Conservation (phyloP, 2,329 filamentous ascomycete genomes). For the Diaporthe batatas region DNA sequence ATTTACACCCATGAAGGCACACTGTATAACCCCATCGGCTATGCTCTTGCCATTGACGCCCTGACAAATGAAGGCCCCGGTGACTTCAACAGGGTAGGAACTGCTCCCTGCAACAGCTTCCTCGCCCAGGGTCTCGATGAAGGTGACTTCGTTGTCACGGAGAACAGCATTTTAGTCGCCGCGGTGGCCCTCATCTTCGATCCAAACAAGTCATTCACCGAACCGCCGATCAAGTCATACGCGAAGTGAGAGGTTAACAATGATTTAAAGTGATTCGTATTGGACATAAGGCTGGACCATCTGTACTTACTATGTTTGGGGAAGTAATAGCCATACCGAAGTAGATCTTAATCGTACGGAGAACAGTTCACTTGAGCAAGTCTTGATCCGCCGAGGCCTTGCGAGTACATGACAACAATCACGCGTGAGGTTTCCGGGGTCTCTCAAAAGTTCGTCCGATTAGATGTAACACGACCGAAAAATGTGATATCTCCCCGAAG, state of each 20-base stretch:
- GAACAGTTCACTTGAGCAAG: not conserved
- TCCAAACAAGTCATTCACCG: not conserved
- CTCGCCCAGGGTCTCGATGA: slow-evolving; percentile 6
- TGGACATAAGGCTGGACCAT: not conserved
- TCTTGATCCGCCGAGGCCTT: not conserved
- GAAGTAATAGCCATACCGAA: not conserved
- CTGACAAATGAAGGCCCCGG: slow-evolving; percentile 51
- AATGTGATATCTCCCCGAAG: no score
- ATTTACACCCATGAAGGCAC: slow-evolving; percentile 64
- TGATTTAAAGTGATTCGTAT: not conserved
- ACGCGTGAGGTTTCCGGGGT: no score
- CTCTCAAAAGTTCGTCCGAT: no score
- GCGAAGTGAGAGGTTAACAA: not conserved
- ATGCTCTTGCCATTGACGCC: slow-evolving; percentile 60
- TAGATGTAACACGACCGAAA: no score
- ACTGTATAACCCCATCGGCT: slow-evolving; percentile 58
- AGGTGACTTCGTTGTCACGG: not conserved
- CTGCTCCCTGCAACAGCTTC: not conserved
- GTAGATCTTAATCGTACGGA: no score
- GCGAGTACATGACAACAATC: not conserved
- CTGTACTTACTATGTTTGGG: not conserved
- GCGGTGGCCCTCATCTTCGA: not conserved
- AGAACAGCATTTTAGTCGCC: not conserved
- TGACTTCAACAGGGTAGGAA: not conserved
- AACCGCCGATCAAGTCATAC: not conserved